These are phyloP conservation scores for Aschersonia sp. DNA, from an alignment of 2,329 filamentous ascomycete species.

Conservation along the genomic window DNA sequence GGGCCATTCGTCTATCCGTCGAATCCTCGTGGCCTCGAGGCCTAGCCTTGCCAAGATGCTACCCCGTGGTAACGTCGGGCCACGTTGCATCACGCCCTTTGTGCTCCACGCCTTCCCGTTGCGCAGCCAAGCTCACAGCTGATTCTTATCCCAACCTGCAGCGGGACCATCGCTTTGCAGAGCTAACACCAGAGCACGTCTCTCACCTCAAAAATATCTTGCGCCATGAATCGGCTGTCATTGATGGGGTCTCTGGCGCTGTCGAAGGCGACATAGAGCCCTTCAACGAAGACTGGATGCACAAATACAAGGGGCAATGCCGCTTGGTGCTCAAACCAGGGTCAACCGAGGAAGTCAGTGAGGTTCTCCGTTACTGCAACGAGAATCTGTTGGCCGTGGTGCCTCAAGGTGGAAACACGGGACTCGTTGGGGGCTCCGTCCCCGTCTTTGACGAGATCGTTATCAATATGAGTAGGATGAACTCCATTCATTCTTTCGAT, in stretches of 20 bases:
- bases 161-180: slow-evolving; percentile 60
- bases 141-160: slow-evolving; percentile 76
- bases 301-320: slow-evolving; percentile 88
- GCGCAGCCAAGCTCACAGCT: slow-evolving; percentile 53
- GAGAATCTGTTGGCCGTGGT: slow-evolving; percentile 84
- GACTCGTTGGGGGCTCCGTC: slow-evolving; percentile 85
- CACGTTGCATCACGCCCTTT: slow-evolving; percentile 10
- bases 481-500: slow-evolving; percentile 81
- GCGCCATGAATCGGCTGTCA: slow-evolving; percentile 61
- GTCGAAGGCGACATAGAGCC: slow-evolving; percentile 68
- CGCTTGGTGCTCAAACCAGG: slow-evolving; percentile 76
- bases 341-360: slow-evolving; percentile 76
- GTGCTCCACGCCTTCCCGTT: slow-evolving; percentile 8
- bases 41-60: background rate
- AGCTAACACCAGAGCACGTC: slow-evolving; percentile 67
- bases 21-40: background rate
- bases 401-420: slow-evolving; percentile 93
- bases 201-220: slow-evolving; percentile 70
- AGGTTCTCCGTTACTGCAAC: slow-evolving; percentile 89
- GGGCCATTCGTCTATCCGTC: background rate
- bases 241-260: slow-evolving; percentile 65
- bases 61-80: slow-evolving; percentile 15
- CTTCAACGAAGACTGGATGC: slow-evolving; percentile 98
- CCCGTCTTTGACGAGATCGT: slow-evolving; percentile 98
- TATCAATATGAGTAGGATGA: slow-evolving; percentile 81